Base-by-base conservation (phyloP, 2,329 filamentous ascomycete species). In the Sporothrix protearum region DNA sequence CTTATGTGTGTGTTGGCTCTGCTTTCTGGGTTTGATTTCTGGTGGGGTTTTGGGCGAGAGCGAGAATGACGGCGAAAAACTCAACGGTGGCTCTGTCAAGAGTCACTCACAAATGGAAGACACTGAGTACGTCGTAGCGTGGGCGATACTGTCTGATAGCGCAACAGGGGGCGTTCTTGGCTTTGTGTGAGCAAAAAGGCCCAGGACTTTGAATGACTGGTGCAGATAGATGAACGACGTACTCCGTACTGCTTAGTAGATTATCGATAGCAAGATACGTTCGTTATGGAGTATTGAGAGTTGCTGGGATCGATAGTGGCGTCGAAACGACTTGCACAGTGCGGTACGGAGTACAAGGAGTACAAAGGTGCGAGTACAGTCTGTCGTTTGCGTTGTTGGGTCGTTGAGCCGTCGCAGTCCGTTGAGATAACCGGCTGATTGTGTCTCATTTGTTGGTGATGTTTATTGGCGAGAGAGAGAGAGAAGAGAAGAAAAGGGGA, bases 111-210 rank as follows among this genome's bases (percentile, higher is more conserved):
- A n/a, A n/a, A n/a, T n/a, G n/a, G n/a, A n/a, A n/a, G n/a, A n/a
- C n/a, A n/a, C n/a, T n/a, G 4, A 19, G 59, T 25, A 30, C 28
- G 16, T 28, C 22, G 51, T 28, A 53, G 19, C 36, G 53, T 28
- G 16, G 14, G 4, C 12, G 16, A 59, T 30, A 28, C 28, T 5
- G 28, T 47, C 53, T 57, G 53, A 33, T 33, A 57, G 53, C 14
- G 53, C 53, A 28, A 33, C 53, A 57, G 53, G 53, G 51, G 53
- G 53, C 12, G 25, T 57, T 57, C 53, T 57, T 57, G 53, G 53
- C 53, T 33, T 7, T 36, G 30, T 30, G 25, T 28, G 51, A 30
- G 9, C n/a, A 3, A 25, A 25, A 53, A 16, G 25, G 25, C 16
- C 30, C 30, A 64, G 59, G 59, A 28, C 36, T 64, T 42, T 12